Base-by-base conservation (phyloP, 2,329 filamentous ascomycete genomes). In the Sporothrix euskadiensis region DNA sequence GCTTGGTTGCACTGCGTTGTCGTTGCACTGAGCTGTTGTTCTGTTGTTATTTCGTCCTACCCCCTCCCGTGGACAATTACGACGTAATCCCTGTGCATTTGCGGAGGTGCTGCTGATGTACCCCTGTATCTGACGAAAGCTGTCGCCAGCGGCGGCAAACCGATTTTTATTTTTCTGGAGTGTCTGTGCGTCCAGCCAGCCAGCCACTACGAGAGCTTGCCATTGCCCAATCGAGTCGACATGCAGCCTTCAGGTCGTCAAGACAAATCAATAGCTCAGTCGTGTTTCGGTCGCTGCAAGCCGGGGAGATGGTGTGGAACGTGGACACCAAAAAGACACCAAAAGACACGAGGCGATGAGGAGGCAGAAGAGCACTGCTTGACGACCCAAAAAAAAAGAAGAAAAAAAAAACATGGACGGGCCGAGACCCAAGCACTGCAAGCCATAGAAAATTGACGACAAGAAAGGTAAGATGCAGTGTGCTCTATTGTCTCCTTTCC, bases 171-270 rank as follows among this genome's bases (percentile, higher is more conserved):
- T 26, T 47, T 26, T 47, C n/a, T 44, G 10, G 39, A 47, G 61
- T 26, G 61, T 66, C 61, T 30, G 61, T 66, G 61, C 39, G 61
- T 44, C 39, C 61, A 66, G 61, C 39, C 61, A 66, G 61, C 61
- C 61, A 47, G 19, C 26, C 56, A 59, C 26, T 6, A 19, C 30
- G 59, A 44, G 59, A 65, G 35, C 35, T 59, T 41, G 59, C n/a
- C 35, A 41, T 63, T 63, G 59, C 59, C 32, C 59, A 41, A 63
- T 41, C 59, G 59, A 59, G 56, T 59, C 30, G 30, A 63, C n/a
- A 35, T 41, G 59, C 59, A 63, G 59, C 59, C 57, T 61, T 61
- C 32, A 61, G 30, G 30, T 35, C 32, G 57, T 19, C 57, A 41
- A 8, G 19, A 61, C 32, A 41, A n/a, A 39, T 59, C 56, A 35